A percentile compares a stretch with the other conserved stretches of the same genome.
These are phyloP conservation scores for Kluyveromyces sp. DNA, from an alignment of 1,139 yeast species.

Conservation along the genomic window DNA sequence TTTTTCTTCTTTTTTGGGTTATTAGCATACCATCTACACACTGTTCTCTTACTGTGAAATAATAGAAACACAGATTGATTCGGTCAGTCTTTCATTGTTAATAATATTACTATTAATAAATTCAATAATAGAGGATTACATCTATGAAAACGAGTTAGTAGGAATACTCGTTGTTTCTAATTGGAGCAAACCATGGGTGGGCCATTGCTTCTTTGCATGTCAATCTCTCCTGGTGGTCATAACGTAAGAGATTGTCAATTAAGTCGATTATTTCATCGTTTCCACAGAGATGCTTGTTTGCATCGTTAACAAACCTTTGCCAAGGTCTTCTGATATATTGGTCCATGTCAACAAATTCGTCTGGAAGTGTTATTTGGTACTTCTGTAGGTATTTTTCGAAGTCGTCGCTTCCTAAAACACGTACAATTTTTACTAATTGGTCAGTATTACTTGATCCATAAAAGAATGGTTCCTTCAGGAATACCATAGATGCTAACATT, in stretches of 20 bases:
- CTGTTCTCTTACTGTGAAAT: no score
- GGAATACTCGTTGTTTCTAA: conserved; percentile 16
- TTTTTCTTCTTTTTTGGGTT: no score
- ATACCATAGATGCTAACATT: conserved; percentile 94
- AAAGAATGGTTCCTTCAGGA: conserved; percentile 94
- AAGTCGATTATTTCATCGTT: conserved; percentile 71
- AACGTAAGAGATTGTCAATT: conserved; percentile 72
- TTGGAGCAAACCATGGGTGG: conserved; percentile 48
- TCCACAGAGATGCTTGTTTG: conserved; percentile 58
- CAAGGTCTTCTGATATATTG: conserved; percentile 84
- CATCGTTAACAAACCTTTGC: conserved; percentile 68
- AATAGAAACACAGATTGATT: no score
- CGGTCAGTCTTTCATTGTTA: neutral
- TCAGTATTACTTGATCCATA: conserved; percentile 95
- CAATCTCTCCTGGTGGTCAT: conserved; percentile 90
- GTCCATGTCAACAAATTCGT: conserved; percentile 79
- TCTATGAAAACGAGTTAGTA: neutral
- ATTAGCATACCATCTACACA: no score
- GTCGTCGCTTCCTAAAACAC: conserved; percentile 87
- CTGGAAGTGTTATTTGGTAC: conserved; percentile 68
- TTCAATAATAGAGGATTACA: neutral
- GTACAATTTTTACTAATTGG: conserved; percentile 89
- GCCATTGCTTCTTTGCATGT: conserved; percentile 94
- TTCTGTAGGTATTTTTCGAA: conserved; percentile 64
- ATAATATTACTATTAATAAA: neutral